Evolutionary conservation across 768 basidiomycete species (phyloP), one percentile per base, ranked within the genome.

Genomic region (Lyophyllum decastes): DNA sequence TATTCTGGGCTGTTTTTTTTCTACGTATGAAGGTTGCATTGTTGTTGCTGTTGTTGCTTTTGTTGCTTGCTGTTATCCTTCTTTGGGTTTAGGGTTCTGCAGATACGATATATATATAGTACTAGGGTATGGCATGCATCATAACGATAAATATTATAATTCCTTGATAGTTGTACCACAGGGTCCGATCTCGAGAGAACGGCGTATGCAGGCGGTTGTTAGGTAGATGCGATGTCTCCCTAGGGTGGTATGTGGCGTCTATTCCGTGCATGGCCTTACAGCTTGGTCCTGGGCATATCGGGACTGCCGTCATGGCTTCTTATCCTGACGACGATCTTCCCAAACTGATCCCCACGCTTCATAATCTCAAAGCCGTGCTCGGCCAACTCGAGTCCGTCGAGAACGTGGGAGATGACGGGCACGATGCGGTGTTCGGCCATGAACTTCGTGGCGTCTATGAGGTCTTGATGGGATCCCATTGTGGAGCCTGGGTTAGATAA

Each of bases 401-500:
- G 67, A 25, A 92, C 80, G 59, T 84, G 79, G 8, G 89, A 87
- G 1, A 94, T 82, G 49, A 88, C 75, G 2, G 92, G 92, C 1
- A 83, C 75, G 56, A 95, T 86, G 46, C 75, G 77, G 61, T 92
- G 85, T 65, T 86, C 70, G 2, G 76, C 72, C 22, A 94, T 70
- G 72, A 95, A 94, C 14, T 73, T 69, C 0, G 90, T 91, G 21
- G 90, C 91, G 30, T 85, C 84, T 52, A 79, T 69, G 57, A 94
- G 78, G 72, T 94, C 92, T 54, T 83, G 78, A 62, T 79, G 83
- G 8, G 91, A 92, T 17, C 91, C 92, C 91, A 94, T 92, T 25
- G 87, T 92, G 1, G 90, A 90, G 34, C 91, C 92, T 92, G 57
- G 30, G 43, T 22, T 19, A 17, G 24, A 51, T n/a, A 41, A 46